Base-by-base conservation (phyloP, 23 red algal genomes). In the Gracilaria domingensis region DNA sequence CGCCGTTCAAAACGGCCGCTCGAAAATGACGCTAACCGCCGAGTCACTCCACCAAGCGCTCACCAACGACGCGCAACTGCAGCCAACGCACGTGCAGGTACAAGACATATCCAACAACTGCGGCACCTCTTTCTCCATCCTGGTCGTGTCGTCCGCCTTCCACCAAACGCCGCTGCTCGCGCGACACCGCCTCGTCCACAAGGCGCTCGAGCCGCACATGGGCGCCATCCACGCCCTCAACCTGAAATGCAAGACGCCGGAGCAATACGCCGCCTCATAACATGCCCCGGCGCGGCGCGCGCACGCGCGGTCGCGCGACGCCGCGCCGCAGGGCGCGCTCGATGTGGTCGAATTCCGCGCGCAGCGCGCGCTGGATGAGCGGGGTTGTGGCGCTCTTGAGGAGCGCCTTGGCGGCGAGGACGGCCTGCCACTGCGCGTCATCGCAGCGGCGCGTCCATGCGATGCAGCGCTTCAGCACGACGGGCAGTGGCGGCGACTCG, bases 111-210 rank as follows among this genome's bases (percentile, higher is more conserved):
- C 86, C 26, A 69, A 49, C 37, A 69, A 69, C 55, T 90, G 86
- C 48, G 86, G 86, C 1, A 90, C 86, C 0, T 80, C 72, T 0
- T 90, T 90, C 54, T 70, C 58, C 44, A 42, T 90, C 72, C 17
- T 49, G 2, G 2, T 80, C 47, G 86, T 90, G 14, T 64, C 86
- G 12, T 0, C 21, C 44, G 73, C 86, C 23, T 90, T 90, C 58
- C 56, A 58, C 26, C 18, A 12, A 9, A n/a, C 36, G 17, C 54
- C 56, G 18, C 74, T 90, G 2, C 48, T 90, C 34, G 73, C 49
- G 8, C 86, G 86, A 16, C 86, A 90, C 59, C 86, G 86, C 12
- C 49, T 90, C 32, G 73, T 90, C 2, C 76, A 90, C 75, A 34
- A 24, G 8, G 86, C 86, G 35, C 75, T 90, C 30, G 40, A 40